Base-by-base conservation (phyloP, 495 filamentous ascomycete genomes). In the Lophiostoma macrostomum region DNA sequence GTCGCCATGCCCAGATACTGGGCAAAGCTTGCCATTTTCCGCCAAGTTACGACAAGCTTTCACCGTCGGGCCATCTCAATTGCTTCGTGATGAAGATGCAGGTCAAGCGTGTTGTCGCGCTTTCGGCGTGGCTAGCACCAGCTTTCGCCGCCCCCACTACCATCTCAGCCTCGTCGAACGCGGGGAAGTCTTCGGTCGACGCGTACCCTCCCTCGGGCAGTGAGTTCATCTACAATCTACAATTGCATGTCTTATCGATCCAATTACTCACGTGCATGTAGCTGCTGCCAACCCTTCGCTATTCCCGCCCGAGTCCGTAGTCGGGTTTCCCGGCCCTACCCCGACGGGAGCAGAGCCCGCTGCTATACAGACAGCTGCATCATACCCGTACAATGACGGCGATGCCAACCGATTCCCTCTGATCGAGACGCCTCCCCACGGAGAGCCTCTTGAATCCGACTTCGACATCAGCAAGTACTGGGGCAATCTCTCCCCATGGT, bases 391-490 rank as follows among this genome's bases (percentile, higher is more conserved):
- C 30, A 35, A 32, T 16, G 13, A 23, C 44, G 13, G 14, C 2
- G 44, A 5, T 11, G 28, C 29, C 44, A 35, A 22, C 16, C 25
- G 14, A 8, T 47, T 47, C 16, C 44, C 44, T 2, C 44, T 47
- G 10, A 20, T 47, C 13, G 16, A 19, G 18, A 13, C 5, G 6
- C 28, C 18, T 4, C 44, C 44, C 27, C 44, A 47, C 14, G 44
- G 44, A 3, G 8, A 4, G 13, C 8, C 4, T 7, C 3, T 10
- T 4, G 44, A 20, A 5, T 34, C 27, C 2, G 16, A 4, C 4
- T 47, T 47, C 44, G 30, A 47, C 10, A 47, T 47, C 30, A 47
- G 25, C 14, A 47, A 47, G 6, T 47, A 47, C 18, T 50, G 46
- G 46, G 31, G 46, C 14, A 50, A 50, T 50, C 34, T 50, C 18